A percentile compares a stretch with the other conserved stretches of the same genome.
phyloP scores from a whole-genome alignment of 2,329 filamentous ascomycete species.

The Anthostomella pinea region DNA sequence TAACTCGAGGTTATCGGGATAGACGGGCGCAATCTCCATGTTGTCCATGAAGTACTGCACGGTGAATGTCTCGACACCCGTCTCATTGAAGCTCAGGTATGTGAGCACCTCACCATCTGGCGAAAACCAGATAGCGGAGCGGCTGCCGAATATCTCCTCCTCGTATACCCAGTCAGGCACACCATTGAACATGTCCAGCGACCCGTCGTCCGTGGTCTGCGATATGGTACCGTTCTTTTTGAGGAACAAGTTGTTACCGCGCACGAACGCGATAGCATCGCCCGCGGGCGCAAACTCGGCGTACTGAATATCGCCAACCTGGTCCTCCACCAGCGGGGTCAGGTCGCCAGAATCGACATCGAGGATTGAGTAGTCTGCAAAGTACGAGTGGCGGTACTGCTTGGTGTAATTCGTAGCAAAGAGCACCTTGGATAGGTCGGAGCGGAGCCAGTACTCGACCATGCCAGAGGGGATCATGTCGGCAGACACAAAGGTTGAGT shows the following conservation, averaged over 20 bases:
- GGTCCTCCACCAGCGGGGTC: constrained; percentile 54
- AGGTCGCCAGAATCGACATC: constrained; percentile 56
- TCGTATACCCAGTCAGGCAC: constrained; percentile 66
- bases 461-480: constrained; percentile 54
- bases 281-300: constrained; percentile 58
- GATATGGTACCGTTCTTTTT: constrained; percentile 51
- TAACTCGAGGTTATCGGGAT: constrained; percentile 60
- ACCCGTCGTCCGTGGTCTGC: constrained; percentile 58
- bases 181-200: constrained; percentile 60
- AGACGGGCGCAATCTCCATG: constrained; percentile 54
- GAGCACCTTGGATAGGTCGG: constrained; percentile 56
- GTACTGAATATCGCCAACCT: constrained; percentile 64
- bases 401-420: constrained; percentile 66
- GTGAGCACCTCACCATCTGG: constrained; percentile 54
- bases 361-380: constrained; percentile 63
- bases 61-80: constrained; percentile 63
- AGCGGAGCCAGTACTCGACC: constrained; percentile 59
- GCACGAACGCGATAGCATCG: constrained; percentile 63
- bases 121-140: constrained; percentile 54
- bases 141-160: constrained; percentile 53
- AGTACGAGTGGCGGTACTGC: constrained; percentile 67
- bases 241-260: constrained; percentile 63
- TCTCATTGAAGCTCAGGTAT: constrained; percentile 60
- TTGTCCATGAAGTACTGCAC: constrained; percentile 66
- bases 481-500: constrained; percentile 55